Evolutionary conservation across 306 rosid genomes (phyloP).

Genomic region (Fagus crenata): DNA sequence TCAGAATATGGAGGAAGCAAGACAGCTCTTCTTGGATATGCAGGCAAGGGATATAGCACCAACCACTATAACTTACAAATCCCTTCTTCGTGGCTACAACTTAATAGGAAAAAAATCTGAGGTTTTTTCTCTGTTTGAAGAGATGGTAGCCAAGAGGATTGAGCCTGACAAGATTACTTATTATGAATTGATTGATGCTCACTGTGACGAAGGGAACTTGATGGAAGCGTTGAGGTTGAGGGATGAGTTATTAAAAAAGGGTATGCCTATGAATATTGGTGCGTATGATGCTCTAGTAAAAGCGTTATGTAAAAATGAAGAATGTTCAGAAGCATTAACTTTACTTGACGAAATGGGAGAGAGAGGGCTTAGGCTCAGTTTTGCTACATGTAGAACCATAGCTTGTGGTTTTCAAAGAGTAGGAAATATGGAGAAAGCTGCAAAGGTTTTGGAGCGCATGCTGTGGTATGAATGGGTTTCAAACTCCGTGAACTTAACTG

Average conservation of each 20-base stretch:
- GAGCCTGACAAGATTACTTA: conserved; percentile 8
- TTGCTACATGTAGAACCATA: not conserved
- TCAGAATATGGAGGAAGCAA: conserved; percentile 18
- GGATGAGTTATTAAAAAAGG: conserved; percentile 20
- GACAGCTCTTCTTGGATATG: conserved; percentile 23
- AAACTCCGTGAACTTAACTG: not conserved
- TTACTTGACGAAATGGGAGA: not conserved
- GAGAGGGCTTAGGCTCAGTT: not conserved
- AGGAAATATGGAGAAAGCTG: conserved; percentile 2
- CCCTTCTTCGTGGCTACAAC: conserved; percentile 22
- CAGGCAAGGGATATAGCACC: conserved; percentile 16
- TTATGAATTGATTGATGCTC: conserved; percentile 7
- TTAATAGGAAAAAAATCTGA: conserved; percentile 13
- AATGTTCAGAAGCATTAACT: not conserved
- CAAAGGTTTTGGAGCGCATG: not conserved
- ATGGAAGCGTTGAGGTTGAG: conserved; percentile 12
- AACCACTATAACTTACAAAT: conserved; percentile 10
- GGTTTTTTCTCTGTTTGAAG: conserved; percentile 16
- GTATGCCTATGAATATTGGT: not conserved
- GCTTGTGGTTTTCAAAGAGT: conserved; percentile 9
- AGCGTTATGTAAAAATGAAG: conserved; percentile 1
- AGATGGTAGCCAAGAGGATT: conserved; percentile 18
- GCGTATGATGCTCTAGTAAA: not conserved
- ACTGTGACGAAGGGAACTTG: conserved; percentile 9
- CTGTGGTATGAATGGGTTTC: not conserved